Evolutionary conservation across 768 basidiomycete genomes (phyloP).

Genomic region (Calocera cornea): DNA sequence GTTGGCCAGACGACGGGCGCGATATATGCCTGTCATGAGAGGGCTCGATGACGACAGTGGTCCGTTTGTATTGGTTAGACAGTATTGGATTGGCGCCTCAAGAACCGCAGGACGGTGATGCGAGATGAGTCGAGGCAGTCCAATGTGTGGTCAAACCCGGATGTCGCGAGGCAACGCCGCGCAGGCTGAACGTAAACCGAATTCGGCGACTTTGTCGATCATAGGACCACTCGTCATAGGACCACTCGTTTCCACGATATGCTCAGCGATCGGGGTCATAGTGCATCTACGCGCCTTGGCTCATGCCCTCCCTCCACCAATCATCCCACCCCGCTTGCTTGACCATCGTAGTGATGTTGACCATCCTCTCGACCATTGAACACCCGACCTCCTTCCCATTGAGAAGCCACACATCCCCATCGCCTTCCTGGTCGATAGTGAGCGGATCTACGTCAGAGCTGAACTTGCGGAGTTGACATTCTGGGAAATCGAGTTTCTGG

Average conservation of each 20-base stretch:
- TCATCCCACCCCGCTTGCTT: background rate
- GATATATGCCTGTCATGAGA: background rate
- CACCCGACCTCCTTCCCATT: background rate
- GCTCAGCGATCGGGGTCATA: background rate
- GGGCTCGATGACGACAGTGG: background rate
- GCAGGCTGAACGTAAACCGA: too few relatives aligned
- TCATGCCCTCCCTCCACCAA: constrained; percentile 1
- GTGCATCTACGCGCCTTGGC: background rate
- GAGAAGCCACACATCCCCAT: background rate
- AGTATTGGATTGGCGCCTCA: too few relatives aligned
- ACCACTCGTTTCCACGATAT: background rate
- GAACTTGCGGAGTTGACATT: background rate
- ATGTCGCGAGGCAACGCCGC: too few relatives aligned
- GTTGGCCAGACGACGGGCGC: background rate
- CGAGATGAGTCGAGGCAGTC: too few relatives aligned
- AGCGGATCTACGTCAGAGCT: background rate
- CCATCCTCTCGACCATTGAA: background rate
- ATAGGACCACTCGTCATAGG: background rate
- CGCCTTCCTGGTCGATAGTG: background rate
- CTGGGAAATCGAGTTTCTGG: background rate
- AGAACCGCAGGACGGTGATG: too few relatives aligned
- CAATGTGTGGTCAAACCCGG: too few relatives aligned
- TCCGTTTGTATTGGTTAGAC: too few relatives aligned
- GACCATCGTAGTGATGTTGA: background rate
- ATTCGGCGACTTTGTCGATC: too few relatives aligned